Evolutionary conservation across 2,329 filamentous ascomycete genomes (phyloP).

Genomic region (Fusarium piperis): DNA sequence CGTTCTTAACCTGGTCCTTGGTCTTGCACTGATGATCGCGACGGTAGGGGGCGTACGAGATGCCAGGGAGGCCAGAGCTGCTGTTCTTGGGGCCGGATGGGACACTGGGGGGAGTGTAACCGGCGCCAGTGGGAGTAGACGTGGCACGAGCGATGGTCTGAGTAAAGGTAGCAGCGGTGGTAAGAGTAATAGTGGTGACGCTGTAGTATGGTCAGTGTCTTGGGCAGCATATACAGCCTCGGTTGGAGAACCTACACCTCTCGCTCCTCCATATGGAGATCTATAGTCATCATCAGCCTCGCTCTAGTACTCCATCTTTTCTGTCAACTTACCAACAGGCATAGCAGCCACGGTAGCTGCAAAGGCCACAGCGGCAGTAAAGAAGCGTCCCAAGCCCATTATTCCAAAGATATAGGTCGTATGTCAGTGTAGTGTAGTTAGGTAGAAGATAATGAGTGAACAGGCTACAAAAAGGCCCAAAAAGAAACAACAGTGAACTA

Average conservation of each 20-base stretch:
- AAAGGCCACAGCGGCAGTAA: constrained; percentile 40
- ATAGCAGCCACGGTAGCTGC: constrained; percentile 31
- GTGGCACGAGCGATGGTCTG: constrained; percentile 21
- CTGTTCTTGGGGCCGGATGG: constrained; percentile 4
- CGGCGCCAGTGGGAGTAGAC: constrained; percentile 1
- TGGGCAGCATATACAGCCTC: background rate
- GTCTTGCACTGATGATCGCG: constrained; percentile 72
- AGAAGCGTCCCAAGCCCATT: constrained; percentile 34
- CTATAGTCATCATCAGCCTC: constrained; percentile 11
- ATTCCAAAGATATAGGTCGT: constrained; percentile 4
- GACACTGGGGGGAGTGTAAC: background rate
- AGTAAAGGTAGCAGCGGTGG: constrained; percentile 29
- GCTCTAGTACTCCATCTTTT: background rate
- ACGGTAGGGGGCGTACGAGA: constrained; percentile 62
- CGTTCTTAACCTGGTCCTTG: constrained; percentile 67
- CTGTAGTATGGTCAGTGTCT: constrained; percentile 6
- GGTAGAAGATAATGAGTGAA: constrained; percentile 13
- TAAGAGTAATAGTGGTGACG: constrained; percentile 27
- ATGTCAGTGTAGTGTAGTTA: background rate
- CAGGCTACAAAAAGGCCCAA: constrained; percentile 15
- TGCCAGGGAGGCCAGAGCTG: constrained; percentile 47
- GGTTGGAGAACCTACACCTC: constrained; percentile 20
- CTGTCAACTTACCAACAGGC: constrained; percentile 36
- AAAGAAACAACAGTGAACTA: background rate
- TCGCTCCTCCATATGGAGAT: constrained; percentile 19